Base-by-base conservation (phyloP, 306 rosid genomes). In the Lathyrus oleraceus region DNA sequence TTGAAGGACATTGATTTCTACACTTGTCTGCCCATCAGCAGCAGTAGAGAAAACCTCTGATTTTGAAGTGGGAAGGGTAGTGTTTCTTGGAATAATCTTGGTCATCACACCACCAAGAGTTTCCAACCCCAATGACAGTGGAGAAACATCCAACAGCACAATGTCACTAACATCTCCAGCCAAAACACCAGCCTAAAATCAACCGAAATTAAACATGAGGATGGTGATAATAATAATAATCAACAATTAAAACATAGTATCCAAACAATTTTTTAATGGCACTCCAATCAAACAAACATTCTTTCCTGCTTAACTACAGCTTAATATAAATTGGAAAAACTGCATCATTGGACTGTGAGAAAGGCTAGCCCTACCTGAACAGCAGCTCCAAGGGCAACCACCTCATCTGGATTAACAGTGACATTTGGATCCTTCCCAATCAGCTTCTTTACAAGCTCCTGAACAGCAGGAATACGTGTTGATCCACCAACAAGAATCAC, bases 71-170 rank as follows among this genome's bases (percentile, higher is more conserved):
- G 98, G 98, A 71, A 93, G 87, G 19, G 98, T 93, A 2, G 98
- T 93, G 84, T 93, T 93, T 78, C 98, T 73, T 1, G 98, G 96
- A 77, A 93, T 93, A 74, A 93, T 93, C 76, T 93, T 93, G 0
- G 98, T 93, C 98, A 93, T 92, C 11, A 92, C 96, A 63, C 97
- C 97, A 62, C 97, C 97, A 0, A 92, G 85, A 27, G 97, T 92
- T 81, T 92, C 97, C 47, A 92, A 73, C 76, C 97, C 97, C 65
- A 92, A 57, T 9, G 97, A 92, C 61, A 92, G 58, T 13, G 98
- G 96, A 56, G 83, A 63, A 44, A 92, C 98, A 78, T 92, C 97
- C 87, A 92, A 79, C 5, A 92, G 86, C 32, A 92, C 97, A 74
- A 92, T 92, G 83, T 92, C 89, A 53, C 95, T 87, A 30, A 92